Base-by-base conservation (phyloP, 768 basidiomycete species). In the Rubroboletus pulcherrimus region DNA sequence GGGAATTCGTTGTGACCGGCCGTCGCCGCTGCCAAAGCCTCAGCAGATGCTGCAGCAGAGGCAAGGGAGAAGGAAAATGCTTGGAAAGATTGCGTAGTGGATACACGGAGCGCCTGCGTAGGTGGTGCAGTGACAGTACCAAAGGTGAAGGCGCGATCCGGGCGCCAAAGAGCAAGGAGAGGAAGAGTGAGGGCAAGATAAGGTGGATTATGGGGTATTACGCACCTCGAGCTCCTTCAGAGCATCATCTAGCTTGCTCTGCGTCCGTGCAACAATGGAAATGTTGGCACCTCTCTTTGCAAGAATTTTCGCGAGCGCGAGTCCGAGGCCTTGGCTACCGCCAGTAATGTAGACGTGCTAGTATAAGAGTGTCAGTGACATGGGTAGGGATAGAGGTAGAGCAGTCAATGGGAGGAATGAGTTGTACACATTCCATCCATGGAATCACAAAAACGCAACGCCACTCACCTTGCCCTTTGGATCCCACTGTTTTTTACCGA, bases 331-430 rank as follows among this genome's bases (percentile, higher is more conserved):
- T 14, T 84, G 77, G 40, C 85, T 88, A 4, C 90, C 93, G 3
- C 93, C 93, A 0, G 92, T 92, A 17, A 96, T 76, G 66, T 92
- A 91, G 71, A 85, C 83, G 62, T 93, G 90, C 93, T 95, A 56
- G 10, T 1, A 3, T 39, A 12, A 47, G 35, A 24, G 17, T 5
- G 43, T 59, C 21, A 51, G 41, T 11, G 39, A 45, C 29, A 19
- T 17, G 21, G 7, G 6, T 9, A 38, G 37, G 21, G 7, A 21
- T 21, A 21, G 21, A 21, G 21, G 21, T 42, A 19, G 17, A 15
- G 17, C 14, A 4, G 30, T 12, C 30, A 21, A 19, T 7, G n/a
- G n/a, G 29, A 11, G 26, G 29, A 31, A 45, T 7, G 43, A n/a
- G 24, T 42, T 26, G 41, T 11, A 44, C 43, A n/a, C 29, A 17